phyloP scores from a whole-genome alignment of 2,329 filamentous ascomycete species.

The Monosporascus sp. region DNA sequence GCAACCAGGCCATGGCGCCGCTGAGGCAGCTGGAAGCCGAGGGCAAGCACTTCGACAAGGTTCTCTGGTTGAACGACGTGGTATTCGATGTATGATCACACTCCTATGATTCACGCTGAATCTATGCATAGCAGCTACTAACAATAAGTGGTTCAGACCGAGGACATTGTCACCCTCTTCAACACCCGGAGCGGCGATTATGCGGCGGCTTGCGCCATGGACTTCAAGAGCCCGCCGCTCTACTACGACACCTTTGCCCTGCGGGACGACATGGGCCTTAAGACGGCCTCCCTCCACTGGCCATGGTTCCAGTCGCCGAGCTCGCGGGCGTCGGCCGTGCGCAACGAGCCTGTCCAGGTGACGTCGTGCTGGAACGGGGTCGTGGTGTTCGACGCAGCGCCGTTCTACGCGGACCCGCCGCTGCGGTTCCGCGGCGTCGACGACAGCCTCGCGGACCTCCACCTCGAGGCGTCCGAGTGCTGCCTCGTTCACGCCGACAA shows the following conservation, averaged over 20 bases:
- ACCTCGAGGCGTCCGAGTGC: conserved; percentile 58
- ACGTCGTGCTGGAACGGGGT: conserved; percentile 66
- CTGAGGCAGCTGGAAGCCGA: conserved; percentile 43
- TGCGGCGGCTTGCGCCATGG: conserved; percentile 55
- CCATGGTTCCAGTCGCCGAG: conserved; percentile 49
- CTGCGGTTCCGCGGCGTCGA: conserved; percentile 58
- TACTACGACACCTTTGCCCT: conserved; percentile 60
- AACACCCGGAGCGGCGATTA: conserved; percentile 49
- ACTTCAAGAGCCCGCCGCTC: conserved; percentile 46
- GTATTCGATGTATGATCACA: conserved; percentile 43
- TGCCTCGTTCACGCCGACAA: conserved; percentile 58
- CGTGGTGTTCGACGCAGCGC: conserved; percentile 37
- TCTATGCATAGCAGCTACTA: conserved; percentile 9
- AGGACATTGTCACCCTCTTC: conserved; percentile 48
- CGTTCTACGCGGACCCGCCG: conserved; percentile 38
- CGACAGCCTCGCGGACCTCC: conserved; percentile 46
- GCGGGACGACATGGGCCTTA: conserved; percentile 47
- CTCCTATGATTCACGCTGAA: conserved; percentile 6
- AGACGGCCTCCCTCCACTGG: conserved; percentile 48
- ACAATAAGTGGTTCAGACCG: conserved; percentile 15
- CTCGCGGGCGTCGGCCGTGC: conserved; percentile 40
- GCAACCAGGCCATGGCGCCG: conserved; percentile 59
- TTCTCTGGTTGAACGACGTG: conserved; percentile 58
- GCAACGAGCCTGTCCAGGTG: conserved; percentile 49
- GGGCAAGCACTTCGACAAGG: conserved; percentile 47